Conservation (phyloP, 1,139 yeast genomes). For the Pichia sp. region DNA sequence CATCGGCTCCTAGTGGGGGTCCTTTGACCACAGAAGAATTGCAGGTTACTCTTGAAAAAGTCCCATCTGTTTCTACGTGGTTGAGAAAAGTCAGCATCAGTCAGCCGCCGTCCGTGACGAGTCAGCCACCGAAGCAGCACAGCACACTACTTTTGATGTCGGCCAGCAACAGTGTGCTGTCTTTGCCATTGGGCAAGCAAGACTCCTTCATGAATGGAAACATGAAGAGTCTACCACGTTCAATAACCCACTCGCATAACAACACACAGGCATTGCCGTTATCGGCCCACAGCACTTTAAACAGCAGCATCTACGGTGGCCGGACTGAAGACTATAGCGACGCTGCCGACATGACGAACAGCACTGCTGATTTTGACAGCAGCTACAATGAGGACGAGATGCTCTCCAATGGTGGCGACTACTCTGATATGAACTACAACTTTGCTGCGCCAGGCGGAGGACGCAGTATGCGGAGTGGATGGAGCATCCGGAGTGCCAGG, state of each 20-base stretch:
- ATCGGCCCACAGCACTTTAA: neutral
- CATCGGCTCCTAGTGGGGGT: constrained; percentile 4
- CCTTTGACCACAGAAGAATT: constrained; percentile 10
- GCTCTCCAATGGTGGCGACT: neutral
- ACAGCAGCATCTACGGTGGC: neutral
- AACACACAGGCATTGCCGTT: neutral
- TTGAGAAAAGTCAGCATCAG: constrained; percentile 10
- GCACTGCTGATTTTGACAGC: neutral
- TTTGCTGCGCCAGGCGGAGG: neutral
- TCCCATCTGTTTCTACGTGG: constrained; percentile 14
- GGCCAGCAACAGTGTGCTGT: constrained; percentile 14
- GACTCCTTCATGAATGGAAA: neutral
- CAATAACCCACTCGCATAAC: neutral
- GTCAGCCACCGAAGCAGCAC: constrained; percentile 18
- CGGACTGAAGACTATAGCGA: neutral
- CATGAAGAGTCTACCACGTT: neutral
- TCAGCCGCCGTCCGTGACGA: constrained; percentile 16
- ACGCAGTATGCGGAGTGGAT: constrained; percentile 12
- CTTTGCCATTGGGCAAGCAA: constrained; percentile 7
- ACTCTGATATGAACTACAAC: neutral
- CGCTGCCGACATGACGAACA: neutral
- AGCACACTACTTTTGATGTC: constrained; percentile 11
- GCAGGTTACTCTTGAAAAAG: neutral
- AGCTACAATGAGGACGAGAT: neutral
- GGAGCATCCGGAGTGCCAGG: constrained; percentile 7